Base-by-base conservation (phyloP, 2,329 filamentous ascomycete species). In the Penicillium sp. region DNA sequence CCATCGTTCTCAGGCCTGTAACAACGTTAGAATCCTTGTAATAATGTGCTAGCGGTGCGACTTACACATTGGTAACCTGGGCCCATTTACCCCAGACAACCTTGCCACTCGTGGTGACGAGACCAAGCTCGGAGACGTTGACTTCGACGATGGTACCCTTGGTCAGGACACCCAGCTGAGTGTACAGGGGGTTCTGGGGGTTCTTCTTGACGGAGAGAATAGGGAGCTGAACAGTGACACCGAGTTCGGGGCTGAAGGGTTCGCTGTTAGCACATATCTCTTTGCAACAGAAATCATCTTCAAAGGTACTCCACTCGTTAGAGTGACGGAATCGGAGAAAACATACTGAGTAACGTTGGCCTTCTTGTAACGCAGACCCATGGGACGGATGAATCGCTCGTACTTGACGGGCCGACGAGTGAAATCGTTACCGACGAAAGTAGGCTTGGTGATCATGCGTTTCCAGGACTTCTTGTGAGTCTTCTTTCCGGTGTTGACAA, bases 401-500 rank as follows among this genome's bases (percentile, higher is more conserved):
- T 82, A 81, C 76, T 87, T 96, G 64, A 94, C 90, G 14, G 94
- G 92, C 48, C 91, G 78, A 67, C 91, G 80, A 3, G 92, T 96
- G 72, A 96, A 96, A 64, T 95, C 91, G 30, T 83, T 84, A 0
- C 92, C 92, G 20, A 97, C 92, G 71, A 97, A 97, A 0, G 90
- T 91, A 9, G 88, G 87, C 75, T 91, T 89, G 14, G 86, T 91
- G 54, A 90, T 85, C 80, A 81, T 79, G 36, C 79, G 63, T 71
- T 83, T 82, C 76, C 78, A 81, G 35, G 80, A 80, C 81, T 94
- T 95, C 83, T 95, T 91, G 50, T 86, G 81, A 2, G 87, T 90
- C 81, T 96, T 96, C 83, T 95, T 95, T 65, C 94, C 92, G 28
- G 92, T 97, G 78, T 91, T 91, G 67, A 97, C 85, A 13, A 96